Percentiles rank a stretch among this genome's conserved stretches.
Conservation (phyloP, 805 yeast species). For the Suhomyces pyralidae region DNA sequence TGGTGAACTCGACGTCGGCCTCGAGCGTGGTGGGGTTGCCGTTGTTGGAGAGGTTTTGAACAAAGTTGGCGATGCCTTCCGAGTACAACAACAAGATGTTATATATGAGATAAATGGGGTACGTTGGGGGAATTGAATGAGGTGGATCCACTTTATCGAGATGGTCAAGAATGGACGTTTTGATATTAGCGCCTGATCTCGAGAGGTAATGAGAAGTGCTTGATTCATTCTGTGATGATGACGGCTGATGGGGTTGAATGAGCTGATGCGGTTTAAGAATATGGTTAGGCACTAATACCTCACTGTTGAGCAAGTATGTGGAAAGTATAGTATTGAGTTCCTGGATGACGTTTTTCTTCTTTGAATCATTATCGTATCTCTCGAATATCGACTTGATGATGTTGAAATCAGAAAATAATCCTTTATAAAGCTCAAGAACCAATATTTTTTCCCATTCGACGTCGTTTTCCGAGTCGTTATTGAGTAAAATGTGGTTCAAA, state of each 20-base stretch:
- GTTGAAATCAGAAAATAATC: slow-evolving; percentile 54
- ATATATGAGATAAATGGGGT: slow-evolving; percentile 54
- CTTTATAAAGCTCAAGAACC: slow-evolving; percentile 68
- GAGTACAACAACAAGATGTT: slow-evolving; percentile 52
- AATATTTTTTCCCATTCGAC: slow-evolving; percentile 67
- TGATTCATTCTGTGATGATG: neutral
- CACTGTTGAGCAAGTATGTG: slow-evolving; percentile 20
- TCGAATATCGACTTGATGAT: slow-evolving; percentile 52
- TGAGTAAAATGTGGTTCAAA: slow-evolving; percentile 66
- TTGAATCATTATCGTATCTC: slow-evolving; percentile 56
- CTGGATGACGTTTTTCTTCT: slow-evolving; percentile 57
- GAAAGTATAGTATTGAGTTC: slow-evolving; percentile 45
- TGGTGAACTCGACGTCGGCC: slow-evolving; percentile 34
- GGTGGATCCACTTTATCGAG: slow-evolving; percentile 85
- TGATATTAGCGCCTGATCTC: slow-evolving; percentile 41
- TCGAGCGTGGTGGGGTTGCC: slow-evolving; percentile 24
- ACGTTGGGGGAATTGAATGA: slow-evolving; percentile 52
- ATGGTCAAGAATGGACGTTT: slow-evolving; percentile 63
- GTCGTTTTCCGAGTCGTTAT: slow-evolving; percentile 45
- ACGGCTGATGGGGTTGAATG: neutral
- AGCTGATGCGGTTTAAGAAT: slow-evolving; percentile 19
- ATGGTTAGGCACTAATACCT: slow-evolving; percentile 15
- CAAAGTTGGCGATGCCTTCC: slow-evolving; percentile 64
- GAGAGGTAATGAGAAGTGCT: slow-evolving; percentile 30
- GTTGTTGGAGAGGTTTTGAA: slow-evolving; percentile 39